These are phyloP conservation scores for Meira nashicola DNA, from an alignment of 1,284 basidiomycete species.

Conservation along the genomic window DNA sequence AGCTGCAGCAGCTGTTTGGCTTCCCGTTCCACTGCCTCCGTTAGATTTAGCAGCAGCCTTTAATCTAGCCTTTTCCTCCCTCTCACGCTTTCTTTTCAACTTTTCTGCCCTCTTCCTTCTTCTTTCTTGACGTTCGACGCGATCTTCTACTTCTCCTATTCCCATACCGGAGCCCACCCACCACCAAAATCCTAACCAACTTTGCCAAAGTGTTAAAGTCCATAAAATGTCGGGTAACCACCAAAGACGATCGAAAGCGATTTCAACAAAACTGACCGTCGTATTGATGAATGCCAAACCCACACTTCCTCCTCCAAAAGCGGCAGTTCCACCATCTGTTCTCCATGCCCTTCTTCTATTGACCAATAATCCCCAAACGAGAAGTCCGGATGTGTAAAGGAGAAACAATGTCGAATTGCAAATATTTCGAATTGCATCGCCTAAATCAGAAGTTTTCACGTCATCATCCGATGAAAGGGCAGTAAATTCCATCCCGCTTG, in stretches of 20 bases:
- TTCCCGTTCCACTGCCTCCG: slow-evolving; percentile 19
- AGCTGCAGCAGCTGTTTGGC: slow-evolving; percentile 2
- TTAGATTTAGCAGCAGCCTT: slow-evolving; percentile 25
- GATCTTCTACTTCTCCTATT: slow-evolving; percentile 52
- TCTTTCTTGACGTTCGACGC: slow-evolving; percentile 29
- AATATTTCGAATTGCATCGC: slow-evolving; percentile 80
- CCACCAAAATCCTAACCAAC: slow-evolving; percentile 54
- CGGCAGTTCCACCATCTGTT: slow-evolving; percentile 81
- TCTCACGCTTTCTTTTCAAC: slow-evolving; percentile 29
- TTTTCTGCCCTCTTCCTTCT: slow-evolving; percentile 15
- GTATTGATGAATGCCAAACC: slow-evolving; percentile 46
- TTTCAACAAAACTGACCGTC: slow-evolving; percentile 47
- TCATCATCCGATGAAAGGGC: slow-evolving; percentile 60
- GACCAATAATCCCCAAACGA: slow-evolving; percentile 87
- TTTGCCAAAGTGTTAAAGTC: slow-evolving; percentile 51
- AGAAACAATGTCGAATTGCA: slow-evolving; percentile 92
- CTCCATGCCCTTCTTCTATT: slow-evolving; percentile 91
- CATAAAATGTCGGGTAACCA: slow-evolving; percentile 49
- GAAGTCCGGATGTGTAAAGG: slow-evolving; percentile 80
- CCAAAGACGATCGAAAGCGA: slow-evolving; percentile 49
- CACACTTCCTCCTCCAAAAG: slow-evolving; percentile 66
- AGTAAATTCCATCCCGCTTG: slow-evolving; percentile 78
- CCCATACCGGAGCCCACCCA: slow-evolving; percentile 53
- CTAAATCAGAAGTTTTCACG: slow-evolving; percentile 59
- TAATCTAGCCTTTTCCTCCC: slow-evolving; percentile 28